These are phyloP conservation scores for Artemisia annua DNA, from an alignment of 129 eudicot genomes.

Conservation along the genomic window DNA sequence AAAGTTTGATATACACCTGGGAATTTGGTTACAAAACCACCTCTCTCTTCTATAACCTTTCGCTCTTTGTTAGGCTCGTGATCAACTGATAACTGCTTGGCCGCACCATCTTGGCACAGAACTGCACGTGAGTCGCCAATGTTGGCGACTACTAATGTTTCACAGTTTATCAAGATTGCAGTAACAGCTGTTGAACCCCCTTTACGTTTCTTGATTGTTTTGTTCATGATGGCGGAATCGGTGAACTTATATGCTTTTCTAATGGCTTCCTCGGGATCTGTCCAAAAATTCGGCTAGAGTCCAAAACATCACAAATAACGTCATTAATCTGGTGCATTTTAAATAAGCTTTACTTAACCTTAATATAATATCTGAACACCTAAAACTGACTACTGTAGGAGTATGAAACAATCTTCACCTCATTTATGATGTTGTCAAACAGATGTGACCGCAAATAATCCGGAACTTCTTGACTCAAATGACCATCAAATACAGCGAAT, in stretches of 20 bases:
- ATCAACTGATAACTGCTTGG: conserved; percentile 77
- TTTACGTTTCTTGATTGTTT: conserved; percentile 58
- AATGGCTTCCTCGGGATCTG: conserved; percentile 61
- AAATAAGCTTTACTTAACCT: too few relatives aligned
- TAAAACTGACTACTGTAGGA: neutral
- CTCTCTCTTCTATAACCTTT: conserved; percentile 54
- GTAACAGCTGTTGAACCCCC: conserved; percentile 96
- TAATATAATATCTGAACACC: too few relatives aligned
- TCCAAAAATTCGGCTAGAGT: conserved; percentile 70
- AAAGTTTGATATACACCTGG: conserved; percentile 47
- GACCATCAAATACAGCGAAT: conserved; percentile 85
- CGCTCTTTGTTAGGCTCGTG: conserved; percentile 81
- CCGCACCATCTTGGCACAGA: conserved; percentile 67
- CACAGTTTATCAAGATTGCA: conserved; percentile 70
- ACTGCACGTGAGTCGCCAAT: conserved; percentile 95
- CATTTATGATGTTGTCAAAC: conserved; percentile 68
- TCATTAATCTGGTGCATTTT: neutral
- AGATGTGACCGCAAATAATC: conserved; percentile 67
- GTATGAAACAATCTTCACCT: conserved; percentile 42
- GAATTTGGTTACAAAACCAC: conserved; percentile 71
- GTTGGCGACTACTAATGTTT: conserved; percentile 79
- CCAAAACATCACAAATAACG: neutral
- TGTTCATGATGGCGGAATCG: conserved; percentile 57
- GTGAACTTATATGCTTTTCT: conserved; percentile 71
- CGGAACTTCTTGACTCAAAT: conserved; percentile 74